Conservation (phyloP, 805 yeast genomes). For the Ogataea ganodermae region DNA sequence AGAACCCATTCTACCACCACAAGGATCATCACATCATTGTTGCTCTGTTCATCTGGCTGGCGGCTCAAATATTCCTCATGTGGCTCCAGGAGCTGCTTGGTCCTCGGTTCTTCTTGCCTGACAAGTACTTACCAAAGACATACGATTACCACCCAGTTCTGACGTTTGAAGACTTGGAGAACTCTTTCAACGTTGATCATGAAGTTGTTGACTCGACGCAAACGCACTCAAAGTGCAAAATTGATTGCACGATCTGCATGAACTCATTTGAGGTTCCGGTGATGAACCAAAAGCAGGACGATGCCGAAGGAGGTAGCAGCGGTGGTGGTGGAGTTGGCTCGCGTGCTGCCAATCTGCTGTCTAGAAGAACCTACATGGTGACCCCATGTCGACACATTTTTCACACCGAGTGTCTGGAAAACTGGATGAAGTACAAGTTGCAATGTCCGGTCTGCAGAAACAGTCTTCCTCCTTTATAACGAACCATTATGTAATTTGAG, state of each 20-base stretch:
- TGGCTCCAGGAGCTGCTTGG: slow-evolving; percentile 69
- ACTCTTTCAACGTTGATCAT: slow-evolving; percentile 58
- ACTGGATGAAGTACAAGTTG: slow-evolving; percentile 90
- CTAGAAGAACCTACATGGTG: slow-evolving; percentile 62
- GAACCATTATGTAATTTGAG: too few relatives aligned
- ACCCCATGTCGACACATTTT: slow-evolving; percentile 92
- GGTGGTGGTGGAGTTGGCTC: background rate
- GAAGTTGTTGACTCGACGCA: slow-evolving; percentile 37
- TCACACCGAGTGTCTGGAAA: slow-evolving; percentile 85
- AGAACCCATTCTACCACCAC: slow-evolving; percentile 73
- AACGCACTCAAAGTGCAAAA: slow-evolving; percentile 44
- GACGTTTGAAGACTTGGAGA: slow-evolving; percentile 59
- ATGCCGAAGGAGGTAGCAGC: slow-evolving; percentile 13
- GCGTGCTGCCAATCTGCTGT: slow-evolving; percentile 27
- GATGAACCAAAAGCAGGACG: slow-evolving; percentile 21
- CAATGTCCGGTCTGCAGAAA: slow-evolving; percentile 94
- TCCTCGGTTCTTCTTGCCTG: slow-evolving; percentile 82
- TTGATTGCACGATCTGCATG: slow-evolving; percentile 93
- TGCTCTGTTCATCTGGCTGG: slow-evolving; percentile 54
- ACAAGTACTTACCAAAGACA: slow-evolving; percentile 71
- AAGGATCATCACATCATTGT: slow-evolving; percentile 53
- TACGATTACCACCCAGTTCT: slow-evolving; percentile 81
- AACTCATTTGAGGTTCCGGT: slow-evolving; percentile 64
- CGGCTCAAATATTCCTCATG: slow-evolving; percentile 58
- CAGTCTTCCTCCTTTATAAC: slow-evolving; percentile 76